A percentile compares a stretch with the other conserved stretches of the same genome.
Evolutionary conservation across 345 rosid genomes (phyloP).

Genomic region (Anastatica hierochuntica): DNA sequence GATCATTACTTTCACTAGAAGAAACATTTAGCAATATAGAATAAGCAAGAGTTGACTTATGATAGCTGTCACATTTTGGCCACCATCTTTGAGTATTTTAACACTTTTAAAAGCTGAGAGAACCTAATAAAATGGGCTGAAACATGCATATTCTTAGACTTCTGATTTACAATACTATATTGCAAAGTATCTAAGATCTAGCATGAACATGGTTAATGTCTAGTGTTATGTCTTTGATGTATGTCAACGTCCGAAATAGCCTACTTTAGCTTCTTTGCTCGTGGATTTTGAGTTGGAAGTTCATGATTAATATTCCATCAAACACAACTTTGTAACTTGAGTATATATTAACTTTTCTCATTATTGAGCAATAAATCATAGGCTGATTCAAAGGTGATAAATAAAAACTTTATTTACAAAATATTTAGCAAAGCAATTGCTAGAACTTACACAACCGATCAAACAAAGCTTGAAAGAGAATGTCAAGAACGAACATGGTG

Average conservation of each 20-base stretch:
- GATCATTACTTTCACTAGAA: neutral
- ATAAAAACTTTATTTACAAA: neutral
- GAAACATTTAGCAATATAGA: slow-evolving; percentile 11
- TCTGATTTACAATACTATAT: neutral
- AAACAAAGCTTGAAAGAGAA: neutral
- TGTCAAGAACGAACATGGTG: slow-evolving; percentile 4
- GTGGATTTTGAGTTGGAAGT: too few relatives aligned
- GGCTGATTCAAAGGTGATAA: too few relatives aligned
- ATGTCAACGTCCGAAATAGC: too few relatives aligned
- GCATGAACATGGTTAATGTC: neutral
- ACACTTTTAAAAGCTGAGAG: neutral
- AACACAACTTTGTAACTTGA: too few relatives aligned
- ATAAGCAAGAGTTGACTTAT: slow-evolving; percentile 18
- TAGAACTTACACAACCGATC: neutral
- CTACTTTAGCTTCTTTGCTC: too few relatives aligned
- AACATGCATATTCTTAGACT: slow-evolving; percentile 1
- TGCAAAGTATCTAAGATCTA: slow-evolving; percentile 4
- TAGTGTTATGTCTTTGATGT: neutral
- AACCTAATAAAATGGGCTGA: neutral
- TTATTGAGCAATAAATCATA: neutral
- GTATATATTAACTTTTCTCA: neutral
- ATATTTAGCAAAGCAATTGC: neutral
- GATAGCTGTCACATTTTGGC: slow-evolving; percentile 11
- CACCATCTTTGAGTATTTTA: slow-evolving; percentile 1
- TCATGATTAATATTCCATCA: too few relatives aligned